phyloP scores from a whole-genome alignment of 345 rosid species.

The Xanthoceras sorbifolium region DNA sequence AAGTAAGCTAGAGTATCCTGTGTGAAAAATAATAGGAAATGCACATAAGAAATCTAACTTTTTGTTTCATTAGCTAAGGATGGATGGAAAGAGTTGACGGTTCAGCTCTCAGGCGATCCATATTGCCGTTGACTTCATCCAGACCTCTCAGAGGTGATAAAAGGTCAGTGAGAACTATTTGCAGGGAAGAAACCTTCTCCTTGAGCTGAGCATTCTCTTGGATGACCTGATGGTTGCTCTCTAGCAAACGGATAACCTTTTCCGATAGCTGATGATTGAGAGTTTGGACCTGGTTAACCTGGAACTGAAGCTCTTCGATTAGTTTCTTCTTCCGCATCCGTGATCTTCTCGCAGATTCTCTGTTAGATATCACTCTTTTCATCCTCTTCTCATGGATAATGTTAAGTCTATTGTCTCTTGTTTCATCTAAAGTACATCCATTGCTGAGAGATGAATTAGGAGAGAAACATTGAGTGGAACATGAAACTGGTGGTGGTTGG shows the following conservation, averaged over 20 bases:
- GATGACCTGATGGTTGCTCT: constrained; percentile 64
- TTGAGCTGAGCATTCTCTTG: constrained; percentile 76
- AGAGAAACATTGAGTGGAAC: constrained; percentile 38
- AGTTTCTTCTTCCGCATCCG: constrained; percentile 75
- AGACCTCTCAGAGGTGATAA: constrained; percentile 44
- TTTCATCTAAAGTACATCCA: constrained; percentile 33
- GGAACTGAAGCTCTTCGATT: constrained; percentile 69
- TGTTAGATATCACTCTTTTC: constrained; percentile 72
- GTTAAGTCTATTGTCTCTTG: constrained; percentile 19
- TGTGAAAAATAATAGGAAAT: neutral
- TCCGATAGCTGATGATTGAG: constrained; percentile 63
- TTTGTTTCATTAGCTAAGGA: constrained; percentile 8
- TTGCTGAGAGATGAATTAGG: constrained; percentile 32
- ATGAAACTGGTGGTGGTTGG: constrained; percentile 35
- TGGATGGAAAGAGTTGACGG: constrained; percentile 32
- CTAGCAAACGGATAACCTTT: constrained; percentile 63
- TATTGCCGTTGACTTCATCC: constrained; percentile 31
- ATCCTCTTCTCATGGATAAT: constrained; percentile 51
- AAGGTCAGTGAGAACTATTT: constrained; percentile 51
- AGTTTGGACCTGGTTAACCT: constrained; percentile 59
- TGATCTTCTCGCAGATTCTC: constrained; percentile 77
- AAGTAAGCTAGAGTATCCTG: neutral
- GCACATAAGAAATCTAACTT: too few relatives aligned
- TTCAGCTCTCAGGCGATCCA: constrained; percentile 39
- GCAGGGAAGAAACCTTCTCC: constrained; percentile 68